phyloP scores from a whole-genome alignment of 306 rosid species.

The Comarum palustre region DNA sequence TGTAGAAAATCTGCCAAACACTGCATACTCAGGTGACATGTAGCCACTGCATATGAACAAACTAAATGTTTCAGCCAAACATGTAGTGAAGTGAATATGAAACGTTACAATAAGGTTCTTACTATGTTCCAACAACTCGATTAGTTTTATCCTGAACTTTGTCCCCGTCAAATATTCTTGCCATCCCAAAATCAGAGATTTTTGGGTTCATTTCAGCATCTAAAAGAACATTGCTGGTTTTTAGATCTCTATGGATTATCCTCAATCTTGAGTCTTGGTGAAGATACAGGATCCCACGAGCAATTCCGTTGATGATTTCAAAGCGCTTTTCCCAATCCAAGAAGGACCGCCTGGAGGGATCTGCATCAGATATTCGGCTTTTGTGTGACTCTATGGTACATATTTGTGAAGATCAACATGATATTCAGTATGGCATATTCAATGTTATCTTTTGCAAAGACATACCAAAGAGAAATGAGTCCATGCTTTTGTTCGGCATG shows the following conservation, averaged over 20 bases:
- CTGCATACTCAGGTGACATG: conserved; percentile 61
- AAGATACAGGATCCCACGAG: conserved; percentile 59
- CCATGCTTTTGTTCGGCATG: conserved; percentile 58
- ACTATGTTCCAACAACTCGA: conserved; percentile 57
- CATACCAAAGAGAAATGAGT: conserved; percentile 48
- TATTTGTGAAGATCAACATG: background rate
- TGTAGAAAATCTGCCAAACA: conserved; percentile 46
- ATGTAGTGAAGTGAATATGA: background rate
- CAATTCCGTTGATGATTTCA: conserved; percentile 39
- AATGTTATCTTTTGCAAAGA: too few relatives aligned
- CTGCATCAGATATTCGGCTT: conserved; percentile 16
- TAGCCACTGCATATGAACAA: conserved; percentile 36
- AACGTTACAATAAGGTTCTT: conserved; percentile 19
- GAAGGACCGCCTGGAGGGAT: conserved; percentile 23
- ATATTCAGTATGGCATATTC: too few relatives aligned
- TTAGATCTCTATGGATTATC: conserved; percentile 58
- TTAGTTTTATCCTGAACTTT: conserved; percentile 48
- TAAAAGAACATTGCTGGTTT: conserved; percentile 49
- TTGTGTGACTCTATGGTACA: background rate
- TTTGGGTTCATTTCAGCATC: conserved; percentile 51
- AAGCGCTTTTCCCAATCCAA: conserved; percentile 46
- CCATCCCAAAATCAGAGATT: conserved; percentile 65
- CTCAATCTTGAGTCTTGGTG: conserved; percentile 57
- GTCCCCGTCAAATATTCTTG: conserved; percentile 48
- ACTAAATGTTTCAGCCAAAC: background rate